phyloP scores from a whole-genome alignment of 495 filamentous ascomycete genomes.

The Cercophora scortea region DNA sequence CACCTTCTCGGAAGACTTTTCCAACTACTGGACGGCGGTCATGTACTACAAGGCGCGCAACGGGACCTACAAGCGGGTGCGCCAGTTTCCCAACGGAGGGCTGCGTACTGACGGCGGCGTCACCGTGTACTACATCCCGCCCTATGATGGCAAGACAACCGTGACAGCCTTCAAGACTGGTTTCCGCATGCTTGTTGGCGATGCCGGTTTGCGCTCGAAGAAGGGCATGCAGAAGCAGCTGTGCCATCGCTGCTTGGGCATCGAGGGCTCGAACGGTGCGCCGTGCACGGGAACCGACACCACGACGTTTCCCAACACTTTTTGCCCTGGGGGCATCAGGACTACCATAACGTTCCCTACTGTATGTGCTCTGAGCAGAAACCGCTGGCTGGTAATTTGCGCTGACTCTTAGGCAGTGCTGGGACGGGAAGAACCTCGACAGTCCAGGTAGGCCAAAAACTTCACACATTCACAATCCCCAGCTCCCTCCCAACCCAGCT shows the following conservation, averaged over 20 bases:
- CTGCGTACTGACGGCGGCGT: slow-evolving; percentile 23
- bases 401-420: no score
- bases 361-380: no score
- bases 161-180: slow-evolving; percentile 40
- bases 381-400: no score
- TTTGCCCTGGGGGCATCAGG: slow-evolving; percentile 27
- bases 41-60: slow-evolving; percentile 27
- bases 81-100: slow-evolving; percentile 5
- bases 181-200: slow-evolving; percentile 67
- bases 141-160: slow-evolving; percentile 20
- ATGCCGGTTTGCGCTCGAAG: slow-evolving; percentile 31
- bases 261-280: slow-evolving; percentile 4
- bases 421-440: slow-evolving; percentile 19
- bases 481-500: no score
- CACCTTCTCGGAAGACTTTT: slow-evolving; percentile 19
- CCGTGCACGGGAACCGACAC: slow-evolving; percentile 17
- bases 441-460: not conserved
- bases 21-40: slow-evolving; percentile 32
- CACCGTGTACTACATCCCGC: slow-evolving; percentile 31
- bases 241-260: slow-evolving; percentile 25
- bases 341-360: slow-evolving; percentile 24
- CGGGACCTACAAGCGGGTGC: slow-evolving; percentile 28
- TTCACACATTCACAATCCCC: no score
- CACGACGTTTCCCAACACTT: slow-evolving; percentile 15
- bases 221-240: slow-evolving; percentile 24